Conservation (phyloP, 2,329 filamentous ascomycete species). For the Botryotinia convoluta region DNA sequence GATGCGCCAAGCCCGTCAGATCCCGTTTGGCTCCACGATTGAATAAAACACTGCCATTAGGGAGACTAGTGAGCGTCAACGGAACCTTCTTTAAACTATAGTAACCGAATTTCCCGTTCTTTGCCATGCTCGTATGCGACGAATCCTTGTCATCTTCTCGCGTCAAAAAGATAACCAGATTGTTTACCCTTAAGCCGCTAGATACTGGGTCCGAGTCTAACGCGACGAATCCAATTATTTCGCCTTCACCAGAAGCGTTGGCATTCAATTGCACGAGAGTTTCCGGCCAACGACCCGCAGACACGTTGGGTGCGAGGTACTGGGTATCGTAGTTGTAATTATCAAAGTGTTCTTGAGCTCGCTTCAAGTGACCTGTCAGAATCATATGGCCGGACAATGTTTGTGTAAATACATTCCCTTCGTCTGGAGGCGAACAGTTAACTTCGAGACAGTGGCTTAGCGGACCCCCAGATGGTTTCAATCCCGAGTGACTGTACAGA, state of each 20-base stretch:
- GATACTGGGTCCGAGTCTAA: background rate
- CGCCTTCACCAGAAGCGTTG: background rate
- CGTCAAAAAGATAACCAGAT: background rate
- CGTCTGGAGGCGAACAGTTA: background rate
- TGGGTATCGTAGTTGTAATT: background rate
- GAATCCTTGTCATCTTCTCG: background rate
- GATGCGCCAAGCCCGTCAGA: background rate
- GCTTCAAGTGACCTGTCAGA: background rate
- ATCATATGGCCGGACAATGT: background rate
- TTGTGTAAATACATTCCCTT: background rate
- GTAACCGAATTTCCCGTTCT: background rate
- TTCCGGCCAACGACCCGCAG: background rate
- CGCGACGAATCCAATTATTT: background rate
- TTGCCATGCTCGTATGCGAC: background rate
- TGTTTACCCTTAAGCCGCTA: background rate
- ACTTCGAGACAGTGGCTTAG: background rate
- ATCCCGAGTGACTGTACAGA: background rate
- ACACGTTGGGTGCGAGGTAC: background rate
- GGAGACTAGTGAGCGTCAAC: background rate
- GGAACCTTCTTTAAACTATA: background rate
- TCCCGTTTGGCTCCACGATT: background rate
- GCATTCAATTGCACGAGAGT: background rate
- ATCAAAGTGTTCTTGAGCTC: background rate
- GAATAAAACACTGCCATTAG: background rate
- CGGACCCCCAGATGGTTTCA: background rate